phyloP scores from a whole-genome alignment of 768 basidiomycete genomes.

The Tulasnella sp. region DNA sequence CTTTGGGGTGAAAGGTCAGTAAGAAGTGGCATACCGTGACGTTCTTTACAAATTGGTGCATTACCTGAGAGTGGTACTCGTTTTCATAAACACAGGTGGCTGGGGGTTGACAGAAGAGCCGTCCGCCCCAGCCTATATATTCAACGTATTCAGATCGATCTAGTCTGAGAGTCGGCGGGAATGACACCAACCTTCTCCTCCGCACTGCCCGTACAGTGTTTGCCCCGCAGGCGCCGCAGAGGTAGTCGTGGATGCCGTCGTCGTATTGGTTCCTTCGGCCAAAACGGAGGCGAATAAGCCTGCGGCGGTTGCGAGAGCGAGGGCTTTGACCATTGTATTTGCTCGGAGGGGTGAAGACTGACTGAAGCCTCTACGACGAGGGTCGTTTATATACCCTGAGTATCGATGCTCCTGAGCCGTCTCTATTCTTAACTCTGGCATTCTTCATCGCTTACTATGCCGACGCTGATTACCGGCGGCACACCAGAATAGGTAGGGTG shows the following conservation, averaged over 20 bases:
- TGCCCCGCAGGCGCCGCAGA: background rate
- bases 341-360: too few relatives aligned
- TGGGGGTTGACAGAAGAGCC: background rate
- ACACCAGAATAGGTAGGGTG: too few relatives aligned
- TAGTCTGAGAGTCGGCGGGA: background rate
- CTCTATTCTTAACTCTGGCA: too few relatives aligned
- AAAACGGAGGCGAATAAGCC: background rate
- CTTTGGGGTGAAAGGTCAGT: background rate
- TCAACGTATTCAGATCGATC: background rate
- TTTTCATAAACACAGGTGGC: slow-evolving; percentile 3
- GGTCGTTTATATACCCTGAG: too few relatives aligned
- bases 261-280: background rate
- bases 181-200: background rate
- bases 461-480: too few relatives aligned
- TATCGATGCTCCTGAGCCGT: too few relatives aligned
- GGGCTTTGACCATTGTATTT: background rate
- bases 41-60: too few relatives aligned
- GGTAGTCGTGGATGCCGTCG: background rate
- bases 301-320: background rate
- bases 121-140: slow-evolving; percentile 8
- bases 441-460: too few relatives aligned
- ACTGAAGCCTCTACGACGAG: too few relatives aligned
- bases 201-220: slow-evolving; percentile 7
- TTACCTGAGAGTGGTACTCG: background rate
- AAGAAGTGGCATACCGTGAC: background rate